A percentile compares a stretch with the other conserved stretches of the same genome.
phyloP scores from a whole-genome alignment of 805 yeast species.

The Candida gorgasii region DNA sequence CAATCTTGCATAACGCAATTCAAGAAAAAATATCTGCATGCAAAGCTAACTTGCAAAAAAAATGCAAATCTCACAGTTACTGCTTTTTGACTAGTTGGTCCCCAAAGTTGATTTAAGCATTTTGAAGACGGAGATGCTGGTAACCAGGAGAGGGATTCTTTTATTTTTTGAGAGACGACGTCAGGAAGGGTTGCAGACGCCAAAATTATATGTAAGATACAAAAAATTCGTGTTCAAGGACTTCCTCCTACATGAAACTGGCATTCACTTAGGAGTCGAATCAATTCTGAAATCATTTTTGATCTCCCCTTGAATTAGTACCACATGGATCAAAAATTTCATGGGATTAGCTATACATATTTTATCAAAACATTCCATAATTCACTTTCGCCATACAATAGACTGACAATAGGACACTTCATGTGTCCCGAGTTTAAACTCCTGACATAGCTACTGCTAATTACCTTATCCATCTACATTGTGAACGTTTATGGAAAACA shows the following conservation, averaged over 20 bases:
- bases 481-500: too few species aligned
- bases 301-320: too few species aligned
- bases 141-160: not conserved
- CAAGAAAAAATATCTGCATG: not conserved
- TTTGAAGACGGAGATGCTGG: not conserved
- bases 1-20: not conserved
- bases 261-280: too few species aligned
- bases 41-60: not conserved
- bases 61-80: not conserved
- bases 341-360: not conserved
- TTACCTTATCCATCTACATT: too few species aligned
- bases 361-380: not conserved
- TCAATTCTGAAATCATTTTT: too few species aligned
- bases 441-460: too few species aligned
- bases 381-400: not conserved
- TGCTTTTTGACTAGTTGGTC: not conserved
- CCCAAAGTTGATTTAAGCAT: slow-evolving; percentile 1
- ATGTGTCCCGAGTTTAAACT: too few species aligned
- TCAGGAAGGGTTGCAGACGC: not conserved
- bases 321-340: too few species aligned
- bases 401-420: too few species aligned
- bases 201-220: too few species aligned
- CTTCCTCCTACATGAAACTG: too few species aligned
- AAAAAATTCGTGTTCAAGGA: not conserved
- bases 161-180: not conserved